Percentiles rank a stretch among this genome's conserved stretches.
Conservation (phyloP, 306 rosid species). For the Cicer pinnatifidum region DNA sequence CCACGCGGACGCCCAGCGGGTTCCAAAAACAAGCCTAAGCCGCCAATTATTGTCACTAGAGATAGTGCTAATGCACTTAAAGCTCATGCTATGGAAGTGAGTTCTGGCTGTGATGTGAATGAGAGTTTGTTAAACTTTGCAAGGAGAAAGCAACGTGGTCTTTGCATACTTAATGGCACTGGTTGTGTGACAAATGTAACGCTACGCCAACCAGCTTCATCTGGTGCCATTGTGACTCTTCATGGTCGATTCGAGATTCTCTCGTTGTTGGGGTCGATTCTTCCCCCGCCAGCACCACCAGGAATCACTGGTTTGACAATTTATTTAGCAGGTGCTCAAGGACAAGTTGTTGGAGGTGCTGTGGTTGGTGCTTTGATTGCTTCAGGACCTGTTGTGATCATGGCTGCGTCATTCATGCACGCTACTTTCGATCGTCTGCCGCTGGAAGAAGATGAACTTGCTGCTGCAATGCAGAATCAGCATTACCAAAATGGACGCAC, state of each 20-base stretch:
- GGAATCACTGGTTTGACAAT: conserved; percentile 77
- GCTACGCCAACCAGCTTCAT: conserved; percentile 69
- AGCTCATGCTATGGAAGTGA: conserved; percentile 84
- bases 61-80: conserved; percentile 77
- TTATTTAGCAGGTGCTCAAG: conserved; percentile 79
- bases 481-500: conserved; percentile 65
- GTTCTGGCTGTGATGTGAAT: conserved; percentile 78
- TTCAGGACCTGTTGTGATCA: conserved; percentile 77
- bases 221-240: conserved; percentile 76
- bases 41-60: conserved; percentile 71
- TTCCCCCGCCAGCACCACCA: conserved; percentile 87
- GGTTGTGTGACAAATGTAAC: conserved; percentile 84
- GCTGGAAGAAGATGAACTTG: conserved; percentile 68
- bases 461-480: conserved; percentile 67
- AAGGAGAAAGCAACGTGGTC: conserved; percentile 80
- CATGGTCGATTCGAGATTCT: conserved; percentile 82
- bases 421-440: conserved; percentile 85
- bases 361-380: conserved; percentile 81
- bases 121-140: conserved; percentile 77
- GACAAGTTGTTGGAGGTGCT: conserved; percentile 81
- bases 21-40: conserved; percentile 77
- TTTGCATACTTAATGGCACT: conserved; percentile 76
- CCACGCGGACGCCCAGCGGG: conserved; percentile 76
- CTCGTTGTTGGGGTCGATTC: conserved; percentile 71
- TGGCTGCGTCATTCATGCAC: conserved; percentile 87